A percentile compares a stretch with the other conserved stretches of the same genome.
These are phyloP conservation scores for Podaxis sp. DNA, from an alignment of 768 basidiomycete species.

Conservation along the genomic window DNA sequence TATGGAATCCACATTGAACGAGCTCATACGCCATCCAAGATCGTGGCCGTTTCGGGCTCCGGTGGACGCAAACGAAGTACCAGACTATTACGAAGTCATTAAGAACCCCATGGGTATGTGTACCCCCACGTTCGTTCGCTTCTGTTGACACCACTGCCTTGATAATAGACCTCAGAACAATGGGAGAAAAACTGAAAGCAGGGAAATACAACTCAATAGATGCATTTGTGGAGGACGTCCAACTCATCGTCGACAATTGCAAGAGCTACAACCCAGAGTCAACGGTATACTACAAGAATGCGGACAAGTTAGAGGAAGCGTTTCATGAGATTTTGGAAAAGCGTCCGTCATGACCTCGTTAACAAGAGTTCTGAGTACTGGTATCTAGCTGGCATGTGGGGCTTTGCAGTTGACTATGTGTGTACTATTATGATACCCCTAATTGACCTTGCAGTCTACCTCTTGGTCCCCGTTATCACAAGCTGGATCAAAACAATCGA, in stretches of 20 bases:
- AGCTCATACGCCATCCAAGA: slow-evolving; percentile 70
- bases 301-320: slow-evolving; percentile 77
- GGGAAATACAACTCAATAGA: slow-evolving; percentile 77
- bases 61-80: slow-evolving; percentile 73
- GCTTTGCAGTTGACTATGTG: neutral
- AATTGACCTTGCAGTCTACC: neutral
- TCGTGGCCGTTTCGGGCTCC: slow-evolving; percentile 89
- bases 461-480: neutral
- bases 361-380: neutral
- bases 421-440: slow-evolving; percentile 12
- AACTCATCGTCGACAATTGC: slow-evolving; percentile 88
- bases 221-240: slow-evolving; percentile 73
- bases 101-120: slow-evolving; percentile 87
- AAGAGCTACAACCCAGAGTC: slow-evolving; percentile 79
- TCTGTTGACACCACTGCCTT: neutral
- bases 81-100: slow-evolving; percentile 89
- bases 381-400: neutral
- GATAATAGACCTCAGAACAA: slow-evolving; percentile 72
- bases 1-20: slow-evolving; percentile 76
- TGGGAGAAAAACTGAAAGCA: slow-evolving; percentile 87
- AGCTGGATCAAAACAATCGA: neutral
- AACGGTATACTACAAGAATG: slow-evolving; percentile 79
- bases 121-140: neutral
- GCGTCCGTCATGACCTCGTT: slow-evolving; percentile 5
- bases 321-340: slow-evolving; percentile 44